Evolutionary conservation across 2,329 filamentous ascomycete species (phyloP).

Genomic region (Lasiodiplodia gonubiensis): DNA sequence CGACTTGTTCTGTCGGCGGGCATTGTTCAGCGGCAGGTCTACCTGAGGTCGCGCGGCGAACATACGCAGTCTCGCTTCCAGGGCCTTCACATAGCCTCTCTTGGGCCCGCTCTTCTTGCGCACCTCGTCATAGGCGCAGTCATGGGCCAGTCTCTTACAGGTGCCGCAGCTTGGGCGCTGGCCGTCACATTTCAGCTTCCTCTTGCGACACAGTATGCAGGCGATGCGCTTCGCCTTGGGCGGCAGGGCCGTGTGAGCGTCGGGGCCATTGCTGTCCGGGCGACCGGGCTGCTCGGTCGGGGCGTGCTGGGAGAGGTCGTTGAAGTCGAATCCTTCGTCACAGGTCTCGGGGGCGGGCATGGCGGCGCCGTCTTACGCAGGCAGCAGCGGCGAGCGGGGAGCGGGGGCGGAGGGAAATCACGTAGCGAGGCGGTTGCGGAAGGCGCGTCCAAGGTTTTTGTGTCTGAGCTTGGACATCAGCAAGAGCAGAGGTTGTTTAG

Average conservation of each 20-base stretch:
- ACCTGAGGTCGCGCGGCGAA: slow-evolving; percentile 30
- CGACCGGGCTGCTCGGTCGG: slow-evolving; percentile 43
- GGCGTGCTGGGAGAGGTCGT: slow-evolving; percentile 59
- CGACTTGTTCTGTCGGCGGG: slow-evolving; percentile 76
- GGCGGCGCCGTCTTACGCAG: slow-evolving; percentile 9
- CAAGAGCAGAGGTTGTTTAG: not conserved
- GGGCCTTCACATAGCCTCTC: slow-evolving; percentile 89
- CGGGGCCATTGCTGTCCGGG: slow-evolving; percentile 49
- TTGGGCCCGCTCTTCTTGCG: slow-evolving; percentile 94
- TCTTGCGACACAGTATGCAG: slow-evolving; percentile 90
- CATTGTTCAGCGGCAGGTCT: slow-evolving; percentile 27
- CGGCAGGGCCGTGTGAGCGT: slow-evolving; percentile 63
- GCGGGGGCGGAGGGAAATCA: not conserved
- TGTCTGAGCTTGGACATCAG: slow-evolving; percentile 2
- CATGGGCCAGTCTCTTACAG: slow-evolving; percentile 83
- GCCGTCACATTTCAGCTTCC: slow-evolving; percentile 91
- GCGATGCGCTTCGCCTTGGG: slow-evolving; percentile 79
- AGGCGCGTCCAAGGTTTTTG: not conserved
- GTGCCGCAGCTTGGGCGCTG: slow-evolving; percentile 84
- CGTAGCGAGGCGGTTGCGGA: not conserved
- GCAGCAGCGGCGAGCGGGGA: not conserved
- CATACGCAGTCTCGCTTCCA: slow-evolving; percentile 91
- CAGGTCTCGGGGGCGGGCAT: slow-evolving; percentile 11
- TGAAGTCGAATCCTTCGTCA: slow-evolving; percentile 49
- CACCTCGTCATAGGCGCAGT: slow-evolving; percentile 89